Base-by-base conservation (phyloP, 192 early-diverging fungal species). In the Coemansia sp. region DNA sequence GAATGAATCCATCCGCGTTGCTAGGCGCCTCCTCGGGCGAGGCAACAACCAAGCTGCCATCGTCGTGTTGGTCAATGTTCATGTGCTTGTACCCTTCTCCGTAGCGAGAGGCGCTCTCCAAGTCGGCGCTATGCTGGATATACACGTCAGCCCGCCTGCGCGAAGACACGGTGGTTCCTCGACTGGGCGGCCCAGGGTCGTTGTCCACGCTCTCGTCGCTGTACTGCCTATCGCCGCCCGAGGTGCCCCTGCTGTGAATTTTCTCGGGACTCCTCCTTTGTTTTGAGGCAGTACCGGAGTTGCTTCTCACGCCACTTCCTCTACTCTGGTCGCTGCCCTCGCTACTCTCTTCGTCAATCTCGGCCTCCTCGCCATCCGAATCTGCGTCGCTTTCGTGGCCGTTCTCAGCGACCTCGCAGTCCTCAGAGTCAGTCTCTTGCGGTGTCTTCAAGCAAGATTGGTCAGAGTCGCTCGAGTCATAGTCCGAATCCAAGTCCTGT, bases 41-140 rank as follows among this genome's bases (percentile, higher is more conserved):
- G 3, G 74, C 70, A 20, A 76, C 70, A 11, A 69, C 70, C 13
- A 82, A 64, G 28, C 67, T 73, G 50, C 70, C 74, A 36, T 82
- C 79, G 28, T 82, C 79, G 6, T 76, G 63, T 25, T 52, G 55
- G 53, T 82, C 79, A 25, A 76, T 65, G 37, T 70, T 60, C 64
- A 82, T 72, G 38, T 76, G 56, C 61, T 66, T 69, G 70, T 82
- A 82, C 0, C 79, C 79, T 41, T 82, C 79, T 39, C 79, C 79
- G 42, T 73, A 76, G 18, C 79, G 70, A 35, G 79, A 66, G 2
- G 66, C 70, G 14, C 64, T 76, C 47, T 72, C 70, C 28, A 72
- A 4, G 39, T 82, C 79, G 12, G 56, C 61, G 38, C 26, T 59
- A 13, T 74, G 43, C 64, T 82, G 79, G 34, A 82, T 82, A 23